Conservation (phyloP, 345 rosid species). For the Excoecaria cochinchinensis region DNA sequence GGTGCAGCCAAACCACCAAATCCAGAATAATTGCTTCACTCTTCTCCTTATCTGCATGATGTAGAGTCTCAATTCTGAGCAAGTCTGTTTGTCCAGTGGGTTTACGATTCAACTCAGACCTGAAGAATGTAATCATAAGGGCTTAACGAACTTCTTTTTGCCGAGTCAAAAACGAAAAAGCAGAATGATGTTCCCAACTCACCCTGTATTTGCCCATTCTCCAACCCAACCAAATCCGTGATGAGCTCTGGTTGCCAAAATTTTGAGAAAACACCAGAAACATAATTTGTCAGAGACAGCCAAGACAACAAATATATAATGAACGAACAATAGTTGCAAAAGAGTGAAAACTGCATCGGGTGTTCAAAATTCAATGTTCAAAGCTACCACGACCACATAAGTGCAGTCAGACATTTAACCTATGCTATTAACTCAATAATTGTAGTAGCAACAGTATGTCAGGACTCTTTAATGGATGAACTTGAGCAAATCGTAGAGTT, state of each 20-base stretch:
- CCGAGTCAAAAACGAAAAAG: constrained; percentile 11
- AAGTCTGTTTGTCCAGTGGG: constrained; percentile 70
- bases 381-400: not conserved
- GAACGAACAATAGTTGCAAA: not conserved
- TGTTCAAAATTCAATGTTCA: not conserved
- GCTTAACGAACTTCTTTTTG: not conserved
- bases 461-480: too few relatives aligned
- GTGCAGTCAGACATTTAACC: too few relatives aligned
- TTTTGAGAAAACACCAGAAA: constrained; percentile 20
- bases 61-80: constrained; percentile 86
- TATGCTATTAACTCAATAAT: too few relatives aligned
- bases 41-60: constrained; percentile 93
- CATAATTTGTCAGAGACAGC: constrained; percentile 8
- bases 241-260: constrained; percentile 65
- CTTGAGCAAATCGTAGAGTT: not conserved
- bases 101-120: constrained; percentile 72
- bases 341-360: not conserved
- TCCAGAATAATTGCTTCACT: constrained; percentile 78
- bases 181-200: constrained; percentile 22
- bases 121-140: constrained; percentile 26
- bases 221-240: constrained; percentile 99
- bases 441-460: too few relatives aligned
- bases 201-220: constrained; percentile 99
- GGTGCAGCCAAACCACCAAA: constrained; percentile 86
- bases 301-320: not conserved